Evolutionary conservation across 192 early-diverging fungal species (phyloP), one percentile per base, ranked within the genome.

Genomic region (Podila verticillata): DNA sequence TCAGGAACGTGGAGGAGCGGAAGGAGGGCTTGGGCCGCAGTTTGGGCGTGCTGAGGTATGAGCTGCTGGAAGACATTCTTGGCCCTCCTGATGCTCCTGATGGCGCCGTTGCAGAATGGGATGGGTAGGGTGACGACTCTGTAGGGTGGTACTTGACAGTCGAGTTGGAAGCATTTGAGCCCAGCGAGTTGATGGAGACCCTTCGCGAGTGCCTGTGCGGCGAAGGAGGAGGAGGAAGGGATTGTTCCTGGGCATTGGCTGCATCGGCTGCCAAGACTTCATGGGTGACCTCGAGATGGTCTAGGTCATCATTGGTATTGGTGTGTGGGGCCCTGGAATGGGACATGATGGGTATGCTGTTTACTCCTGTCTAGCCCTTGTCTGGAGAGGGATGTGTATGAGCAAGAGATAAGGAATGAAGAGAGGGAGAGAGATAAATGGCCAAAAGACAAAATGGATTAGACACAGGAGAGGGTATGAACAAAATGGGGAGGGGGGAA

Each of bases 111-210:
- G n/a, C 22, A 54, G 51, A 54, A 8, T 7, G 51, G 17, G 20
- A 26, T 54, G 51, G 51, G 24, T 54, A n/a, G 57, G 4, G 70
- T 5, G 59, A 61, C 9, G 61, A 58, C 24, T 48, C 26, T 39
- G 64, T 51, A 36, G 49, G 8, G 19, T 79, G 29, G 32, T 72
- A 63, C 57, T 72, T 80, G 48, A 72, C 44, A 17, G 77, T 80
- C 30, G 77, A 80, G 22, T 49, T 48, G 5, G 77, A 80, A 24
- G 77, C 66, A 35, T 80, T 64, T 19, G 77, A 80, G 28, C 39
- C 28, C 7, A 67, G 51, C 0, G 75, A 79, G 66, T 60, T 66
- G 31, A 79, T 72, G 19, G 75, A 79, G 2, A 80, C 77, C 56
- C 77, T 56, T 9, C 77, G 69, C 0, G 77, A 44, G 56, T 68